Base-by-base conservation (phyloP, 768 basidiomycete species). In the Lactifluus subvellereus region DNA sequence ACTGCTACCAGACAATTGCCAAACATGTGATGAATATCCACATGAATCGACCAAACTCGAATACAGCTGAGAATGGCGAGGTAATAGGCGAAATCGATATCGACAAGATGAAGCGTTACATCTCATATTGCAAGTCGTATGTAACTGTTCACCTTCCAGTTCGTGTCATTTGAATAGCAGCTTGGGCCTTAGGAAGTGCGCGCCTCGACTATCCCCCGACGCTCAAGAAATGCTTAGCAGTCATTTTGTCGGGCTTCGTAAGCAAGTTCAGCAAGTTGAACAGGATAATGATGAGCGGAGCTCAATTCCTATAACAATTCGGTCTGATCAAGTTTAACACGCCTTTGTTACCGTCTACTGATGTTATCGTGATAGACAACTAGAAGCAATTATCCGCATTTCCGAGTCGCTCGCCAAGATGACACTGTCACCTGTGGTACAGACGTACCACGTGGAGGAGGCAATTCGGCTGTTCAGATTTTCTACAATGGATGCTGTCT, bases 21-120 rank as follows among this genome's bases (percentile, higher is more conserved):
- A 91, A 88, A 73, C 94, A 98, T 71, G 95, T 99, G 67, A 94
- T 99, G 91, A 95, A 94, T 73, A 90, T 97, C 52, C 97, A 99
- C 73, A 97, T 98, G 94, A 96, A 96, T 75, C 82, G 92, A 58
- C 85, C 87, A 13, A 91, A 86, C 67, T 77, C 79, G 49, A 80
- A 77, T 48, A 72, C 71, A 0, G 88, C 85, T 48, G 85, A 88
- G 64, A 80, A 80, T 51, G 82, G 80, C 9, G 85, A 91, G 55
- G 80, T 78, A 5, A 80, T 85, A 1, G 96, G 93, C 6, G 97
- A 99, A 76, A 91, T 99, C 60, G 88, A 91, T 67, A 81, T 98
- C 45, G 97, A 97, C 71, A 96, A 94, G 78, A 99, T 99, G 97
- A 98, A 95, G 78, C 84, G 93, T 57, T 99, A 91, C 70, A 90